Base-by-base conservation (phyloP, 768 basidiomycete genomes). In the Tylopilus sp. region DNA sequence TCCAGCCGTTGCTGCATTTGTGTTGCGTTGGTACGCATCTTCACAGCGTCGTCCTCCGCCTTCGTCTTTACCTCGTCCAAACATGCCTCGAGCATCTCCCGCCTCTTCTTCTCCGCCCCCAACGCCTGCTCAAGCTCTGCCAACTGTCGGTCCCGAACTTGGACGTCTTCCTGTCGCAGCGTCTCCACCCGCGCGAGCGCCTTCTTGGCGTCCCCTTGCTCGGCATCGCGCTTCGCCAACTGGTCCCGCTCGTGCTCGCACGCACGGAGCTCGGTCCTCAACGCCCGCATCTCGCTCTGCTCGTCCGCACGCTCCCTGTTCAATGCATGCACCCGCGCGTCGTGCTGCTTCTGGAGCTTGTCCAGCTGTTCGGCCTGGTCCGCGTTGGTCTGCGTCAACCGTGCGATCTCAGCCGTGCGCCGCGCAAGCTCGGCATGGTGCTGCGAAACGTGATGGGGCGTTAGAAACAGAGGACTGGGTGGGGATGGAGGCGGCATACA, bases 271-370 rank as follows among this genome's bases (percentile, higher is more conserved):
- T 83, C 87, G 35, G 73, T 61, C 15, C 80, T 78, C 5, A 86
- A 63, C 20, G 82, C 84, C 59, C 81, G 87, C 61, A 86, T 62
- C 63, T 88, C 85, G 0, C 72, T 67, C 59, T 86, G 80, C 51
- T 86, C 83, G 0, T 71, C 54, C 0, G 66, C 53, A 17, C 71
- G 68, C 18, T 67, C 50, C 58, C 77, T 81, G 66, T 80, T 86
- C 52, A 83, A 69, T 44, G 86, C 86, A 36, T 82, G 80, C 3
- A 86, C 57, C 36, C 81, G 79, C 5, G 69, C 51, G 4, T 81
- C 79, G 25, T 73, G 77, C 51, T 83, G 83, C 61, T 80, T 85
- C 73, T 78, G 84, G 50, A 83, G 73, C 59, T 82, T 86, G 38
- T 86, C 82, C 3, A 74, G 50, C 7, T 76, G 77, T 3, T 83